These are phyloP conservation scores for Ogataea pini DNA, from an alignment of 805 yeast genomes.

Conservation along the genomic window DNA sequence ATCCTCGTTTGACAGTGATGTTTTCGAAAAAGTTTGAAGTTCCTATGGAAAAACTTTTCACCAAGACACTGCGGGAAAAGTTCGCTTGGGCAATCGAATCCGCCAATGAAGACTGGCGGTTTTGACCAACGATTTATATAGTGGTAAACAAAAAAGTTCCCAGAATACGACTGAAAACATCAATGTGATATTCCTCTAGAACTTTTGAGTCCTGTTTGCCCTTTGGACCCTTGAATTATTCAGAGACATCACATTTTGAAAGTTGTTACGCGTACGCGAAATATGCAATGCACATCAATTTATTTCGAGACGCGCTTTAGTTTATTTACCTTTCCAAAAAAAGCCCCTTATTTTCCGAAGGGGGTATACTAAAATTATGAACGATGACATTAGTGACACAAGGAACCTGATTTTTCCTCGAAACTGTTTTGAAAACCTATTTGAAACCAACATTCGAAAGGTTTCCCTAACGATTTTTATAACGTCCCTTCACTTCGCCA, in stretches of 20 bases:
- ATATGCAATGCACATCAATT: not conserved
- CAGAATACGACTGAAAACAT: not conserved
- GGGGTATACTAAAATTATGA: not conserved
- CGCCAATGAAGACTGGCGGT: slow-evolving; percentile 84
- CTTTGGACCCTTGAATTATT: not conserved
- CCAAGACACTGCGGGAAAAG: slow-evolving; percentile 88
- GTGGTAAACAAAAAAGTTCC: not conserved
- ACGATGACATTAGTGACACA: not conserved
- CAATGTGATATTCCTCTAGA: not conserved
- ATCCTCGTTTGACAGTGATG: slow-evolving; percentile 87
- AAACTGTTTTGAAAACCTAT: not conserved
- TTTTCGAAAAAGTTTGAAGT: slow-evolving; percentile 83
- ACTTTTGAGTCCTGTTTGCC: not conserved
- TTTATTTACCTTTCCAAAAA: slow-evolving; percentile 3
- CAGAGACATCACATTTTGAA: no score
- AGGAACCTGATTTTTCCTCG: not conserved
- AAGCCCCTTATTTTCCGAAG: slow-evolving; percentile 3
- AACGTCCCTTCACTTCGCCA: not conserved
- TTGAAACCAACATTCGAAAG: not conserved
- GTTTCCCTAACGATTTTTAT: not conserved
- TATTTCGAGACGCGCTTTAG: slow-evolving; percentile 1
- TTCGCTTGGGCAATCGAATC: slow-evolving; percentile 96
- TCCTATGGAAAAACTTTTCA: slow-evolving; percentile 88
- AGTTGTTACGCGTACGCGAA: slow-evolving; percentile 1
- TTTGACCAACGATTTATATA: slow-evolving; percentile 39